Percentiles rank a stretch among this genome's conserved stretches.
Evolutionary conservation across 1,139 yeast genomes (phyloP).

Genomic region (Candida tetrigidarum): DNA sequence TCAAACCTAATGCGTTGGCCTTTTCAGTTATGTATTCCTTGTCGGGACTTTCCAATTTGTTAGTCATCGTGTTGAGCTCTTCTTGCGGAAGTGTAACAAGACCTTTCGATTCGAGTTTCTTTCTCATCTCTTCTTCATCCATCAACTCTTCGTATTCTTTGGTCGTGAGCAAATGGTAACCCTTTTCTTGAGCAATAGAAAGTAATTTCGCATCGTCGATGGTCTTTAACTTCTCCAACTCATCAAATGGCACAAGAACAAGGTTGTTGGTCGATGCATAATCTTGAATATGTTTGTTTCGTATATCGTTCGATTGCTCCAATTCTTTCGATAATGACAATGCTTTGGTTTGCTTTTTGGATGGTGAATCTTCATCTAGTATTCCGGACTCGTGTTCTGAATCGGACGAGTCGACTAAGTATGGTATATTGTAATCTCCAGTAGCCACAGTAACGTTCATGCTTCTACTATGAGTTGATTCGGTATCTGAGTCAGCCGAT

Average conservation of each 20-base stretch:
- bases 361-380: slow-evolving; percentile 7
- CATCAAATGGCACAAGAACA: slow-evolving; percentile 51
- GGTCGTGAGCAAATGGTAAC: slow-evolving; percentile 30
- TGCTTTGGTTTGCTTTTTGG: slow-evolving; percentile 14
- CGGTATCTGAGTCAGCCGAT: slow-evolving; percentile 23
- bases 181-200: slow-evolving; percentile 28
- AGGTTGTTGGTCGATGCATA: slow-evolving; percentile 53
- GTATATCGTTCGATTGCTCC: slow-evolving; percentile 4
- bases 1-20: slow-evolving; percentile 38
- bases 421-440: slow-evolving; percentile 26
- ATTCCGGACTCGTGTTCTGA: slow-evolving; percentile 26
- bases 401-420: slow-evolving; percentile 43
- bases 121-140: slow-evolving; percentile 40
- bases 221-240: slow-evolving; percentile 40
- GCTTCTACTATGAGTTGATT: slow-evolving; percentile 19
- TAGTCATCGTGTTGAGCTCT: slow-evolving; percentile 24
- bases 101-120: slow-evolving; percentile 33
- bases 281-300: slow-evolving; percentile 38
- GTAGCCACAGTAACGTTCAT: slow-evolving; percentile 12
- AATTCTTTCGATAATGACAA: slow-evolving; percentile 29
- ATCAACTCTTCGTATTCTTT: slow-evolving; percentile 31
- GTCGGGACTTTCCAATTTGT: slow-evolving; percentile 28
- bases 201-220: slow-evolving; percentile 25
- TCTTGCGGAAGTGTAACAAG: slow-evolving; percentile 35
- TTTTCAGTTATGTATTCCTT: slow-evolving; percentile 28